Conservation (phyloP, 2,329 filamentous ascomycete genomes). For the Dendryphion nanum region DNA sequence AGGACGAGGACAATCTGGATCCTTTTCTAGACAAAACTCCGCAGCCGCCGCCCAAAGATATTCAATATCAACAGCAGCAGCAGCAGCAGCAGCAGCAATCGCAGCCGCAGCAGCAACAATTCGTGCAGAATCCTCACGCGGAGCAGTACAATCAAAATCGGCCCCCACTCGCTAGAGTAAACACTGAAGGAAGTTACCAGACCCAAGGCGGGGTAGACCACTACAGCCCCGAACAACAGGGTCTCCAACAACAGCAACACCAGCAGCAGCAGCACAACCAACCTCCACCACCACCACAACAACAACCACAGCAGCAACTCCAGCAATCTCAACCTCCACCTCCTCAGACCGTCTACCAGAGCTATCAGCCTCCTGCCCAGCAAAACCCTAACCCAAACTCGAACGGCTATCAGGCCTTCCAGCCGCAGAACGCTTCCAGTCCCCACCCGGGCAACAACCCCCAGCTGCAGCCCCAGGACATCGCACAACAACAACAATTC, state of each 20-base stretch:
- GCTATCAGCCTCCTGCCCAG: slow-evolving; percentile 27
- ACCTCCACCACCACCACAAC: slow-evolving; percentile 13
- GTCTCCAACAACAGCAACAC: slow-evolving; percentile 27
- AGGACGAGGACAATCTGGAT: slow-evolving; percentile 39
- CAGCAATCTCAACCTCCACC: slow-evolving; percentile 15
- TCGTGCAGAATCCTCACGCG: slow-evolving; percentile 27
- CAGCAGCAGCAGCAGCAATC: slow-evolving; percentile 21
- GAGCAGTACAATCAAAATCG: slow-evolving; percentile 32
- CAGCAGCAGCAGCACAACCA: slow-evolving; percentile 8
- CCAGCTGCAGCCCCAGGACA: slow-evolving; percentile 28
- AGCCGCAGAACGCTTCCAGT: slow-evolving; percentile 30
- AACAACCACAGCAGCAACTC: slow-evolving; percentile 3
- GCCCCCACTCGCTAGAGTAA: slow-evolving; percentile 39
- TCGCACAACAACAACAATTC: slow-evolving; percentile 27
- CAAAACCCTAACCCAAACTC: slow-evolving; percentile 17
- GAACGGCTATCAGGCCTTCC: slow-evolving; percentile 33
- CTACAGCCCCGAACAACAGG: slow-evolving; percentile 36
- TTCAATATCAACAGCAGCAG: slow-evolving; percentile 27
- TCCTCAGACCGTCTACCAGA: slow-evolving; percentile 18
- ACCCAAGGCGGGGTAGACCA: slow-evolving; percentile 39
- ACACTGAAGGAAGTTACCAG: slow-evolving; percentile 39
- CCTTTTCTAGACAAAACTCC: slow-evolving; percentile 39
- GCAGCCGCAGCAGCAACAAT: slow-evolving; percentile 17
- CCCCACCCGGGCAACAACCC: slow-evolving; percentile 24
- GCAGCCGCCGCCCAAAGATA: slow-evolving; percentile 37